These are phyloP conservation scores for Naganishia onofrii DNA, from an alignment of 768 basidiomycete species.

Conservation along the genomic window DNA sequence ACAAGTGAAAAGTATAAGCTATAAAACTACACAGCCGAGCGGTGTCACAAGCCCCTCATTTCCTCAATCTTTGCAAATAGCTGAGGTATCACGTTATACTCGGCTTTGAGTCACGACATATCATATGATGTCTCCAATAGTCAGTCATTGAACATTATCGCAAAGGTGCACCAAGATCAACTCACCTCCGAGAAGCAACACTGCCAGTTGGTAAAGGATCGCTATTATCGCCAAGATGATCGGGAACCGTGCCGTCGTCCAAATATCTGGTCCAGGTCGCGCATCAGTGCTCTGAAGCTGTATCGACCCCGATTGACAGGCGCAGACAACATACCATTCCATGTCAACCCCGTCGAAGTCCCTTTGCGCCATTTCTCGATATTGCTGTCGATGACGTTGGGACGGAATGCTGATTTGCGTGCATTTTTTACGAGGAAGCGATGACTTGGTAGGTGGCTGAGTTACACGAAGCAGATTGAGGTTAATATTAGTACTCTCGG, in stretches of 20 bases:
- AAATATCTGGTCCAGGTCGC: conserved; percentile 29
- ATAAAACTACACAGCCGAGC: background rate
- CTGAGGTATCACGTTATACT: conserved; percentile 41
- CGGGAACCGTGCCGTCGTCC: conserved; percentile 32
- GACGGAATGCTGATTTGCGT: conserved; percentile 36
- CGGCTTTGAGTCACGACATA: conserved; percentile 24
- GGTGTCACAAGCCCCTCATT: background rate
- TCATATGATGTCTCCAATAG: background rate
- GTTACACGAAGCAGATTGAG: no score
- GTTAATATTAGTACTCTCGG: background rate
- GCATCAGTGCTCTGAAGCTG: background rate
- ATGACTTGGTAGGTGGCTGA: conserved; percentile 47
- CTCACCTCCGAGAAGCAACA: conserved; percentile 40
- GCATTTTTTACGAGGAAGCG: conserved; percentile 43
- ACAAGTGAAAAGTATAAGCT: background rate
- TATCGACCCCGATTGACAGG: background rate
- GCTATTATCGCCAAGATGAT: conserved; percentile 39
- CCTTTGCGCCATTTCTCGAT: conserved; percentile 45
- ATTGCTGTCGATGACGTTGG: conserved; percentile 40
- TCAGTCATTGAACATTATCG: background rate
- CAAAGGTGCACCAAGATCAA: background rate
- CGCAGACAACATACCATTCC: background rate
- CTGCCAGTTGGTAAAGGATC: conserved; percentile 38
- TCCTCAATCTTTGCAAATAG: conserved; percentile 28
- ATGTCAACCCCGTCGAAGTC: conserved; percentile 30